Conservation (phyloP, 2,329 filamentous ascomycete genomes). For the Hypoxylon sp. region DNA sequence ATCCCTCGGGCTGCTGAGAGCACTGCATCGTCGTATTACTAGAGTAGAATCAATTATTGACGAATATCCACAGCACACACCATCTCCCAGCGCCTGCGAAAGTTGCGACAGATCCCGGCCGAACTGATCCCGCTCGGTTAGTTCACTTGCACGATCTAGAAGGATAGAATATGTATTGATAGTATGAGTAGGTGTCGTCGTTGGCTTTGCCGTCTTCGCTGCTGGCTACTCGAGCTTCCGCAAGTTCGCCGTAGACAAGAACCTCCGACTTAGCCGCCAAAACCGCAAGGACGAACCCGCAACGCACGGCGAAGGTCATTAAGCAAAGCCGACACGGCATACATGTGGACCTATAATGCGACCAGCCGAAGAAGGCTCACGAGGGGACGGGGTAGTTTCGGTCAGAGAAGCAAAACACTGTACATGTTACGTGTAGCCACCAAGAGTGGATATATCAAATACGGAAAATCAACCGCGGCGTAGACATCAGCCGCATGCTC, state of each 20-base stretch:
- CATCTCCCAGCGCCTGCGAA: constrained; percentile 93
- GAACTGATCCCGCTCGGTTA: constrained; percentile 96
- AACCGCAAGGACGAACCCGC: constrained; percentile 57
- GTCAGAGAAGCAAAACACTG: constrained; percentile 44
- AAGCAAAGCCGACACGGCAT: constrained; percentile 39
- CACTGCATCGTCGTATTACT: background rate
- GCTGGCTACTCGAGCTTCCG: constrained; percentile 84
- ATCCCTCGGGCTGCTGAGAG: constrained; percentile 14
- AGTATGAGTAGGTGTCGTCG: constrained; percentile 77
- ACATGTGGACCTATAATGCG: constrained; percentile 36
- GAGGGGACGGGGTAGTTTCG: constrained; percentile 36
- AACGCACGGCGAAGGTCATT: constrained; percentile 57
- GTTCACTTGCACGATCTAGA: constrained; percentile 56
- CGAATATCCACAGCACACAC: constrained; percentile 79
- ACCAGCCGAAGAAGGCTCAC: constrained; percentile 27
- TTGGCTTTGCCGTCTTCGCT: constrained; percentile 84
- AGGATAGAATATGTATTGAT: constrained; percentile 37
- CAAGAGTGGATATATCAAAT: constrained; percentile 43
- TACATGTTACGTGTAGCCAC: constrained; percentile 49
- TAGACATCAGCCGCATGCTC: constrained; percentile 45
- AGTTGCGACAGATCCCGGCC: constrained; percentile 88
- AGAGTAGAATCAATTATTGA: constrained; percentile 34
- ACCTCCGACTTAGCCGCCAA: constrained; percentile 86
- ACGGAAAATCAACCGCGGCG: constrained; percentile 46
- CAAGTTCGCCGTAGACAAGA: constrained; percentile 92